Conservation (phyloP, 768 basidiomycete species). For the Lepiota brunneoincarnata region DNA sequence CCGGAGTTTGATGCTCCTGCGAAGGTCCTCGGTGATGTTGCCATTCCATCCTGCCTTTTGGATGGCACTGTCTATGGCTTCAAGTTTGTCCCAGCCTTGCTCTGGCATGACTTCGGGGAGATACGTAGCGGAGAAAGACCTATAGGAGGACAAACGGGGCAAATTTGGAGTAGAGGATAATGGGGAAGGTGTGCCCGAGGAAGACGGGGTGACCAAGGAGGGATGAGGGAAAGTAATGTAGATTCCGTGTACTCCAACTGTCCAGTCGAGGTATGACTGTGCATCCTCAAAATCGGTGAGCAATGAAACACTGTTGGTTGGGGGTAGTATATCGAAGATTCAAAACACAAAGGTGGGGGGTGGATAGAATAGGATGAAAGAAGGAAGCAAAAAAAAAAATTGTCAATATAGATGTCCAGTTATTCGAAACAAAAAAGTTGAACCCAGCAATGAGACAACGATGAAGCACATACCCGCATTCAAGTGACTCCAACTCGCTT, state of each 20-base stretch:
- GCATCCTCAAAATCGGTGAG: conserved; percentile 92
- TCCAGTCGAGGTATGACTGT: conserved; percentile 88
- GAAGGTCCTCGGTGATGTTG: conserved; percentile 75
- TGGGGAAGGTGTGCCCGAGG: conserved; percentile 68
- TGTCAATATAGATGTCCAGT: conserved; percentile 14
- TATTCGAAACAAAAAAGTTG: not conserved
- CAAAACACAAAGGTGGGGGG: conserved; percentile 6
- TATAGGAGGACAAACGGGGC: conserved; percentile 51
- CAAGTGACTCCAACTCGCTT: conserved; percentile 73
- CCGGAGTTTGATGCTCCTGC: conserved; percentile 71
- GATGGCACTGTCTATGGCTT: conserved; percentile 89
- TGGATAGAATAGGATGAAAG: not conserved
- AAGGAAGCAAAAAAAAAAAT: conserved; percentile 4
- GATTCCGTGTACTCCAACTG: conserved; percentile 89
- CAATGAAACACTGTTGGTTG: conserved; percentile 70
- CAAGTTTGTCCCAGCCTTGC: conserved; percentile 91
- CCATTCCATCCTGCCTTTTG: conserved; percentile 92
- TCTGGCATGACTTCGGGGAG: conserved; percentile 90
- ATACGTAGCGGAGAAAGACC: conserved; percentile 82
- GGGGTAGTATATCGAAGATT: not conserved
- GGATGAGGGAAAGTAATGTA: conserved; percentile 86
- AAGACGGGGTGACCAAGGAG: conserved; percentile 49
- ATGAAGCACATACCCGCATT: conserved; percentile 72
- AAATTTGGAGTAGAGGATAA: conserved; percentile 63
- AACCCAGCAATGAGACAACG: conserved; percentile 5